phyloP scores from a whole-genome alignment of 2,329 filamentous ascomycete genomes.

The Trichoderma koningii region DNA sequence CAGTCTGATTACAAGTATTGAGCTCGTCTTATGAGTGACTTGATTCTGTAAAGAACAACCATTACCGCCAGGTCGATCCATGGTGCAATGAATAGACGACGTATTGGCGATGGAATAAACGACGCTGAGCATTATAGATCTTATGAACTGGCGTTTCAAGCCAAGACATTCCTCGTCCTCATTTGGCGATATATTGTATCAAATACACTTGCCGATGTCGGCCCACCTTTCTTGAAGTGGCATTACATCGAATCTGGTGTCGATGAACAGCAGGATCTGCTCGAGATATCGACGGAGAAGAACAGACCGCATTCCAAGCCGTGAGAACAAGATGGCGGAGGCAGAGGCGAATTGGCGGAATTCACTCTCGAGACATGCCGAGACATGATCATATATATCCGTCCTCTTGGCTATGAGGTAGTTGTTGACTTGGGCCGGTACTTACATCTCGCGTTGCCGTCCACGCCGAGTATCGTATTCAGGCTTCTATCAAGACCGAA shows the following conservation, averaged over 20 bases:
- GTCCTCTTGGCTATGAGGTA: background rate
- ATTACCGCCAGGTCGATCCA: too few relatives aligned
- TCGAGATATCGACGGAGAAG: background rate
- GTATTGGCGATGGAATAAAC: too few relatives aligned
- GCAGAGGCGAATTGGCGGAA: background rate
- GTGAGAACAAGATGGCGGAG: background rate
- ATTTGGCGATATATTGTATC: background rate
- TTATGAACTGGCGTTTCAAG: background rate
- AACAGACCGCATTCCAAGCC: too few relatives aligned
- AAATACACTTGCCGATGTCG: background rate
- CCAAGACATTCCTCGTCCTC: background rate
- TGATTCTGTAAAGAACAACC: too few relatives aligned
- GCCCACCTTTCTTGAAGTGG: background rate
- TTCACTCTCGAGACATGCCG: background rate
- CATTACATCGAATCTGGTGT: background rate
- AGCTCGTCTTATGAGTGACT: too few relatives aligned
- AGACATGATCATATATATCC: background rate
- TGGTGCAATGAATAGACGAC: too few relatives aligned
- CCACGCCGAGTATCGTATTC: too few relatives aligned
- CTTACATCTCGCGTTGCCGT: background rate
- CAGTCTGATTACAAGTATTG: too few relatives aligned
- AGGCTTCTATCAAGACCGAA: background rate
- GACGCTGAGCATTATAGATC: background rate
- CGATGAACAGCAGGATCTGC: background rate
- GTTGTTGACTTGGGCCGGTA: too few relatives aligned